Evolutionary conservation across 371 early-diverging fungal species (phyloP), one percentile per base, ranked within the genome.

Genomic region (Furculomyces boomerangus): DNA sequence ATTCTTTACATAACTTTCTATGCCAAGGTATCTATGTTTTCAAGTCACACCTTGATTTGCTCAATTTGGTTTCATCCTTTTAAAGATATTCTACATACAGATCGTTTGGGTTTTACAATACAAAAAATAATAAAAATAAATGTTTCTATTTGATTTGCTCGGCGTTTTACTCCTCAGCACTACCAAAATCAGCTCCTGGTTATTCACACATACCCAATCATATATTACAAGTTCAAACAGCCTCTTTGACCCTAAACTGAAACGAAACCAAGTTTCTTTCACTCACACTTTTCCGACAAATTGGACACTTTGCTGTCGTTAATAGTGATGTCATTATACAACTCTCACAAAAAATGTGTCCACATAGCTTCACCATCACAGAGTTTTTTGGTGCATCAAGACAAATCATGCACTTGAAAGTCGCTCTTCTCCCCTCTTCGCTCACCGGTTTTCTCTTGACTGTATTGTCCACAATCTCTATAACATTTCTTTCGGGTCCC

Each of bases 261-360:
- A 49, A 49, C 30, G 50, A 49, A 8, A 29, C 28, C 18, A 49
- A 5, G 50, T n/a, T 49, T 22, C 10, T 28, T 13, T 24, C 30
- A 10, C 24, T 16, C 16, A 49, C 3, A 25, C 2, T 22, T 13
- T 28, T 30, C 16, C 50, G 25, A 30, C 50, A 49, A 25, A 49
- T 28, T 7, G 50, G 50, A 30, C 50, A 49, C 5, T 18, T 28
- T n/a, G 14, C 27, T 2, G n/a, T 27, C 29, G 29, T 16, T 7
- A 30, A 30, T 8, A 28, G 3, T 8, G 8, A 18, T 3, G 50
- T 49, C 50, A 49, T 49, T 28, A 29, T 29, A 49, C 50, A 49
- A 10, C 7, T 30, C n/a, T 49, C 50, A 30, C 50, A 49, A 49
- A 49, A 49, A 28, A 49, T 27, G n/a, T 49, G 50, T 14, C 50